Evolutionary conservation across 768 basidiomycete genomes (phyloP), one percentile per base, ranked within the genome.

Genomic region (Podaxis rugospora): DNA sequence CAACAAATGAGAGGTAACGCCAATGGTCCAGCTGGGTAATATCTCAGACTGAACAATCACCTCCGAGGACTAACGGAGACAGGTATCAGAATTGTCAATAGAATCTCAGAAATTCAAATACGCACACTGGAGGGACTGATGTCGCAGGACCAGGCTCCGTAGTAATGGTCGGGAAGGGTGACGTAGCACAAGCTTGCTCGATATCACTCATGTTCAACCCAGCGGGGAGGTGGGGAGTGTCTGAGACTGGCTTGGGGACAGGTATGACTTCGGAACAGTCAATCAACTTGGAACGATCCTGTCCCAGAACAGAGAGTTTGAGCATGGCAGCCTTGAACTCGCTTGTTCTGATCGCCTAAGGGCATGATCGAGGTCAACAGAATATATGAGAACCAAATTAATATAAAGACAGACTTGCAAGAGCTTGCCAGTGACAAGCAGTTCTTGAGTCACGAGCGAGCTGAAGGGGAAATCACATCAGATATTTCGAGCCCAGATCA

Each of bases 261-360:
- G 79, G 78, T 36, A 80, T 78, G 57, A 80, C 75, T 46, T 80
- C 78, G 3, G 75, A 76, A 66, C 79, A 81, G 67, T 80, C 79
- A 37, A 76, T 69, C 60, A 81, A 58, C 4, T 68, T 63, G 57
- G 60, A 66, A 11, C 59, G 58, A 62, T 79, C 71, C 44, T 80
- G 77, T 16, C 78, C 81, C 40, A 80, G 59, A 16, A 77, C 62
- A 6, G 77, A 74, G 27, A 81, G 63, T 67, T 80, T 82, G 36
- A 70, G 66, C 76, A 81, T 78, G 14, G 75, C 79, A 14, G 70
- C 70, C n/a, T 69, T 72, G 72, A 80, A 80, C 1, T 65, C 69
- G 32, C 63, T 61, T 68, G 14, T 70, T 63, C 60, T 76, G 76
- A 62, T 76, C 67, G 63, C 63, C 71, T 72, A 44, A 11, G 37